These are phyloP conservation scores for Aureobasidium sp. DNA, from an alignment of 2,329 filamentous ascomycete species.

Conservation along the genomic window DNA sequence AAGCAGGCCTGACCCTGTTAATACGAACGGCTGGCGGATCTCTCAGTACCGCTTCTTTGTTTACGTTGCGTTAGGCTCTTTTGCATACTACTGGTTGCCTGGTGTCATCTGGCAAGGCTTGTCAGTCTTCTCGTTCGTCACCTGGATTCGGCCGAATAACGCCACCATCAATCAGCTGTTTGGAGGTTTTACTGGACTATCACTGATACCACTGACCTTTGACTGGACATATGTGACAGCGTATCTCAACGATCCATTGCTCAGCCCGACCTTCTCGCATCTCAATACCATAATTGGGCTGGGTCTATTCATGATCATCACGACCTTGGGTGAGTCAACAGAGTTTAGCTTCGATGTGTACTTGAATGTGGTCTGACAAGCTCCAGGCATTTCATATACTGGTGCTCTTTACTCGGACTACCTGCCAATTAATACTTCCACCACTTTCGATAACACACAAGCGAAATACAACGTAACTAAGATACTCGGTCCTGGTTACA, in stretches of 20 bases:
- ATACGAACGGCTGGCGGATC: slow-evolving; percentile 63
- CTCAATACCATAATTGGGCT: slow-evolving; percentile 4
- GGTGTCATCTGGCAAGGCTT: slow-evolving; percentile 75
- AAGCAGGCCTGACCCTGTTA: neutral
- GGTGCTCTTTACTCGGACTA: slow-evolving; percentile 76
- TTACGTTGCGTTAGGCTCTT: slow-evolving; percentile 53
- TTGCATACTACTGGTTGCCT: slow-evolving; percentile 76
- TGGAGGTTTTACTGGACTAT: slow-evolving; percentile 73
- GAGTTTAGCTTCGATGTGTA: neutral
- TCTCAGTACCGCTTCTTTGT: slow-evolving; percentile 81
- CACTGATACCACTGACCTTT: slow-evolving; percentile 44
- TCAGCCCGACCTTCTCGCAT: neutral
- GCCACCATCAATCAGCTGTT: slow-evolving; percentile 79
- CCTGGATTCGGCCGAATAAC: slow-evolving; percentile 79
- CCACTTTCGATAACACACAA: slow-evolving; percentile 79
- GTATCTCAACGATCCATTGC: neutral
- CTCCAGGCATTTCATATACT: slow-evolving; percentile 54
- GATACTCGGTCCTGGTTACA: slow-evolving; percentile 68
- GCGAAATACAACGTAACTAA: slow-evolving; percentile 72
- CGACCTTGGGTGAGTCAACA: neutral
- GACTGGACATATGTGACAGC: neutral
- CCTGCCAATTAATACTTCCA: slow-evolving; percentile 76
- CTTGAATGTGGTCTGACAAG: neutral
- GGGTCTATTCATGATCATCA: neutral
- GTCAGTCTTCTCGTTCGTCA: slow-evolving; percentile 81